Base-by-base conservation (phyloP, 306 rosid genomes). In the Quercus berberidifolia region DNA sequence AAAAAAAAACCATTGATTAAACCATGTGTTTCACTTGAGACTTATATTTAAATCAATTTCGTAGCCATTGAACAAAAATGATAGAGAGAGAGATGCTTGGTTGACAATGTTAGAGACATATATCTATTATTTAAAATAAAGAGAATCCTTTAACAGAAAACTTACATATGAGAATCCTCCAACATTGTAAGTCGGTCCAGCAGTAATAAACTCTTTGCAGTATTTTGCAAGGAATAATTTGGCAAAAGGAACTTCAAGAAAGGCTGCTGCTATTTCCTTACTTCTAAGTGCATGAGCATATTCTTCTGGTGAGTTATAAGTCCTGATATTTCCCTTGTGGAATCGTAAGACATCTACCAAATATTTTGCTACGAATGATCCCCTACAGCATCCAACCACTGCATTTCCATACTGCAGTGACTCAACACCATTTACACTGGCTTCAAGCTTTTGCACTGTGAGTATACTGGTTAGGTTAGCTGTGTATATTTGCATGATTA, bases 401-500 rank as follows among this genome's bases (percentile, higher is more conserved):
- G 77, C 75, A 15, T 83, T 65, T 35, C 57, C 62, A 4, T 63
- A 74, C 49, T 49, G 35, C 21, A 84, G 65, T 23, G 55, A 46
- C 28, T 80, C 86, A 17, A 86, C 31, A 38, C 77, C 73, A 21
- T 73, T 26, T 30, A 84, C 1, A 1, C 80, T 52, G 0, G 90
- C 90, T 81, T 83, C 90, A 19, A 87, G 83, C 64, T 52, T 51
- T 76, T 87, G 83, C n/a, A 81, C 74, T 3, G 89, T 89, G 35
- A 89, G 86, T 82, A 89, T 73, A 77, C 88, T 86, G 4, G 90
- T 19, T 20, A 89, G 87, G 69, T 76, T 89, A 6, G 90, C 90
- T 1, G 87, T 86, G 77, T 89, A 86, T 6, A 79, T 73, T 58
- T 89, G 90, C 28, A 82, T 83, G 30, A 89, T 81, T 73, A 83